Percentiles rank a stretch among this genome's conserved stretches.
Evolutionary conservation across 345 rosid genomes (phyloP).

Genomic region (Jatropha curcas): DNA sequence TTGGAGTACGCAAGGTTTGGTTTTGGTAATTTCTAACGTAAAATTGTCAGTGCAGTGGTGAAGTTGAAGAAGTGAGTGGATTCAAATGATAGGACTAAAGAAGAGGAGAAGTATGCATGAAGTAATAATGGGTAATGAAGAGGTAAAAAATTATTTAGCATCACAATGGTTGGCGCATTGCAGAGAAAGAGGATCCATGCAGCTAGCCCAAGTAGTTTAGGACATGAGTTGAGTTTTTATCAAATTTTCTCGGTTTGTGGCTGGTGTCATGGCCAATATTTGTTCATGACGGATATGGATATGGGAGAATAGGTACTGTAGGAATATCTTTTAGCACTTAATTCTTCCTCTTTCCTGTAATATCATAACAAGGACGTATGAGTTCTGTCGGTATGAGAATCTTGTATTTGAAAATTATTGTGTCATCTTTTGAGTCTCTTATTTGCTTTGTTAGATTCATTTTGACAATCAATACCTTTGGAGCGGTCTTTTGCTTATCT

Average conservation of each 20-base stretch:
- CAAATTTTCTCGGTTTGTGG: neutral
- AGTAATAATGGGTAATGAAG: neutral
- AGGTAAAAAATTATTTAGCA: neutral
- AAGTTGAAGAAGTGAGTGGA: neutral
- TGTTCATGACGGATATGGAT: no score
- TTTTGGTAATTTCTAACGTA: neutral
- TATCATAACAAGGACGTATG: neutral
- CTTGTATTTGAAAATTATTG: neutral
- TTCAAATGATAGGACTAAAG: neutral
- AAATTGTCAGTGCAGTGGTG: neutral
- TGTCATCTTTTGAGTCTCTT: neutral
- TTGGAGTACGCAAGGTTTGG: no score
- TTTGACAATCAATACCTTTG: neutral
- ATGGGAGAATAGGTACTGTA: no score
- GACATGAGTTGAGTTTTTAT: neutral
- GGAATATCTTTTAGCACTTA: no score
- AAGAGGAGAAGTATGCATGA: neutral
- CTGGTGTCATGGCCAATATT: no score
- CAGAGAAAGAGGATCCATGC: neutral
- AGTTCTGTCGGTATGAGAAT: neutral
- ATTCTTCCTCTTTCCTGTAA: neutral
- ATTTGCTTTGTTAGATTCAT: neutral
- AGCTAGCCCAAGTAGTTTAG: neutral
- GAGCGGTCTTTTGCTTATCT: neutral
- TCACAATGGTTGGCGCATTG: no score